Percentiles rank a stretch among this genome's conserved stretches.
Evolutionary conservation across 805 yeast genomes (phyloP).

Genomic region (Pichia cabralensis): DNA sequence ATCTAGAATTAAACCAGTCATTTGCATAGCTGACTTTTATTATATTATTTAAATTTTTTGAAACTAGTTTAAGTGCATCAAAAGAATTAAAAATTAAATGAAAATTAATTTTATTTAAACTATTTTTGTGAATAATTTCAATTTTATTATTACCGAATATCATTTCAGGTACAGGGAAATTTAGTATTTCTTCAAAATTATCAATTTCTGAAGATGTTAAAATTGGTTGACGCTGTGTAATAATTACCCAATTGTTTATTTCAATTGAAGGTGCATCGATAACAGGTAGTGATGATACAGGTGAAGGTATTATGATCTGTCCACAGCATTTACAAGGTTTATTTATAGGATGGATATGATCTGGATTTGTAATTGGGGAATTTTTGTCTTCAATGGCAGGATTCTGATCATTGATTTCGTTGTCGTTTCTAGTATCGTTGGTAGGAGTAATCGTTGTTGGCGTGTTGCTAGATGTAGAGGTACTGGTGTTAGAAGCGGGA

Average conservation of each 20-base stretch:
- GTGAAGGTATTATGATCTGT: no score
- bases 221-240: constrained; percentile 67
- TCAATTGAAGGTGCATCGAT: constrained; percentile 61
- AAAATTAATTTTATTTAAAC: constrained; percentile 39
- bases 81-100: constrained; percentile 72
- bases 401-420: no score
- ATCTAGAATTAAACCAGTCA: constrained; percentile 55
- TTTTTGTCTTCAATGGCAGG: no score
- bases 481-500: no score
- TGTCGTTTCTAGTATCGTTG: no score
- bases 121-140: constrained; percentile 27
- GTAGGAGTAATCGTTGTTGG: no score
- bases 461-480: no score
- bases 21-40: constrained; percentile 77
- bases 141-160: constrained; percentile 81
- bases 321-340: no score
- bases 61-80: constrained; percentile 61
- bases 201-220: constrained; percentile 68
- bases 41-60: constrained; percentile 34
- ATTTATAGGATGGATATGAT: no score
- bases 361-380: no score
- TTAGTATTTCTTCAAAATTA: constrained; percentile 45
- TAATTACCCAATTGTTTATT: constrained; percentile 63
- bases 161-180: constrained; percentile 92
- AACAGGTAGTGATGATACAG: constrained; percentile 43